Conservation (phyloP, 106 monocot species). For the Apostasia shenzhenica region DNA sequence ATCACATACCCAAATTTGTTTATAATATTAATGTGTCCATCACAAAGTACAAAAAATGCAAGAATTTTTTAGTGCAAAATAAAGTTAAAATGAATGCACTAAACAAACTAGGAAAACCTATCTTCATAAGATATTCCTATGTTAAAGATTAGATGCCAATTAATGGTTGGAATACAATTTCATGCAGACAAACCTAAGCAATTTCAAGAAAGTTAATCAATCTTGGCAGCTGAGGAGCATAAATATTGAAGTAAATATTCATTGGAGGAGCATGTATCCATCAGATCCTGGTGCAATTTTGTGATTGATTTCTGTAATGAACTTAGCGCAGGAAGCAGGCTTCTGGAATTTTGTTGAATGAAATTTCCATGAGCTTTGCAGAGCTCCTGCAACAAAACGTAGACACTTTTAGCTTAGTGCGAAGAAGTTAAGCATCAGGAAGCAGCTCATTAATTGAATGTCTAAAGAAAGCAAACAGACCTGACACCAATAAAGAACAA, state of each 20-base stretch:
- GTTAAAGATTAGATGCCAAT: too few relatives aligned
- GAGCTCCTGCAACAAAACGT: slow-evolving; percentile 56
- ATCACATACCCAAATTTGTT: too few relatives aligned
- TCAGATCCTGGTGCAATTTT: slow-evolving; percentile 80
- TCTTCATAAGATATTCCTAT: too few relatives aligned
- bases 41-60: too few relatives aligned
- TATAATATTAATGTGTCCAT: too few relatives aligned
- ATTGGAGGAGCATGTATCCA: slow-evolving; percentile 79
- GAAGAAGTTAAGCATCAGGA: not conserved
- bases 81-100: too few relatives aligned
- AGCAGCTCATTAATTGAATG: not conserved
- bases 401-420: not conserved
- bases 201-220: not conserved
- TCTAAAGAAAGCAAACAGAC: slow-evolving; percentile 17
- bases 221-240: slow-evolving; percentile 37
- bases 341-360: slow-evolving; percentile 82
- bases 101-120: too few relatives aligned
- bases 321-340: slow-evolving; percentile 69
- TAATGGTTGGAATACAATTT: too few relatives aligned
- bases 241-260: slow-evolving; percentile 81
- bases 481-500: slow-evolving; percentile 89
- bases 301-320: slow-evolving; percentile 88
- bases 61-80: too few relatives aligned
- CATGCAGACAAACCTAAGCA: too few relatives aligned
- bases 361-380: slow-evolving; percentile 76